Evolutionary conservation across 164 flowering plant genomes (phyloP).

Genomic region (Stephania yunnanensis): DNA sequence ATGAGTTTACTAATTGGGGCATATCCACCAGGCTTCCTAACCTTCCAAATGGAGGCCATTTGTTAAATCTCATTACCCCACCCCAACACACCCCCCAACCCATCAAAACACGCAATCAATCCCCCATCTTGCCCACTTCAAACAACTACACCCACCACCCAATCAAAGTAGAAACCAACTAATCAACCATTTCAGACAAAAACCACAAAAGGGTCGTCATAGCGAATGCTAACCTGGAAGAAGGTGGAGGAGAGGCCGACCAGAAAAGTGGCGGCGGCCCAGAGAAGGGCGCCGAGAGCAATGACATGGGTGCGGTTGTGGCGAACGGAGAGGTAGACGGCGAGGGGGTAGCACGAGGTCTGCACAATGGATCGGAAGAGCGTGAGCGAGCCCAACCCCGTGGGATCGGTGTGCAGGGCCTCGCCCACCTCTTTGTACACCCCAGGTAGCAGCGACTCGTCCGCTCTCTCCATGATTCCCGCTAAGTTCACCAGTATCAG

Average conservation of each 20-base stretch:
- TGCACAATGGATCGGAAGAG: slow-evolving; percentile 78
- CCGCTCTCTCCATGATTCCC: slow-evolving; percentile 80
- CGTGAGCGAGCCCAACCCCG: slow-evolving; percentile 70
- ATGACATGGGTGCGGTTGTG: slow-evolving; percentile 75
- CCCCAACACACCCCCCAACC: too few species aligned
- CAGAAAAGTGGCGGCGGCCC: slow-evolving; percentile 91
- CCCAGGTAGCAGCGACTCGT: slow-evolving; percentile 79
- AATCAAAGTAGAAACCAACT: too few species aligned
- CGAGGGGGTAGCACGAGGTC: slow-evolving; percentile 66
- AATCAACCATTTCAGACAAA: too few species aligned
- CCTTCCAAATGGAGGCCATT: too few species aligned
- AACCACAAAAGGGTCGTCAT: too few species aligned
- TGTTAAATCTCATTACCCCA: too few species aligned
- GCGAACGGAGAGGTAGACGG: slow-evolving; percentile 60
- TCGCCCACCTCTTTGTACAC: slow-evolving; percentile 82
- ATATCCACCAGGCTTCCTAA: too few species aligned
- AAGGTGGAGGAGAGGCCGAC: slow-evolving; percentile 75
- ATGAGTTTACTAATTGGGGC: too few species aligned
- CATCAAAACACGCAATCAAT: too few species aligned
- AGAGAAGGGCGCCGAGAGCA: slow-evolving; percentile 78
- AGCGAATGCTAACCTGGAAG: slow-evolving; percentile 40
- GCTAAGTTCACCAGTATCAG: slow-evolving; percentile 72
- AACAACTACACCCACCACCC: too few species aligned
- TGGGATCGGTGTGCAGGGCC: slow-evolving; percentile 70
- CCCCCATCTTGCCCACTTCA: too few species aligned